Evolutionary conservation across 768 basidiomycete genomes (phyloP), one percentile per base, ranked within the genome.

Genomic region (Leucosporidium yakuticum): DNA sequence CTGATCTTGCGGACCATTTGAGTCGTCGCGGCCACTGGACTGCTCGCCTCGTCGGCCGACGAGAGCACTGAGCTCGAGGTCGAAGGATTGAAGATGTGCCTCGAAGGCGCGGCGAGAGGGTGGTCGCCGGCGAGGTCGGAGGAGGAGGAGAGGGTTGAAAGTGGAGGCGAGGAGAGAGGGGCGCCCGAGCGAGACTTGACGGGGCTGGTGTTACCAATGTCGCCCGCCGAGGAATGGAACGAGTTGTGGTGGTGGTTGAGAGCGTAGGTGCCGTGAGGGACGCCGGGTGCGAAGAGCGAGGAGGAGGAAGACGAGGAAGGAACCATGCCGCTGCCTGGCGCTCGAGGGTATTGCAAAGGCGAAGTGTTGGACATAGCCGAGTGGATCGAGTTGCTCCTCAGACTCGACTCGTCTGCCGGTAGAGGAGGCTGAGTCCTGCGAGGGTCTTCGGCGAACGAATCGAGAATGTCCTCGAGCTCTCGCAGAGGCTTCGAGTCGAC

Each of bases 401-500:
- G 39, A 44, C 39, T 44, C 39, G 6, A 8, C 14, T 44, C 8
- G 39, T 44, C 39, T 44, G 6, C 39, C 39, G 39, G 39, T 15
- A 44, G 39, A 44, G n/a, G 51, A 23, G 51, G 51, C 54, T 29
- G 25, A 12, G 54, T 29, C 50, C 20, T 59, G 60, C 21, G 60
- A n/a, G 56, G 34, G 56, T 19, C 49, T 48, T 23, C 49, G 29
- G 65, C 47, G 60, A 71, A 58, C 20, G 53, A 62, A 4, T 62
- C 53, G 27, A 71, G 49, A 34, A 65, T 61, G 15, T 32, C 39
- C 54, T 71, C 70, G 49, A 71, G 67, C 19, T 71, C 70, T 27
- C 62, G 61, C 17, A 71, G 64, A 0, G 70, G 70, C 17, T 65
- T 60, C 60, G 70, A 71, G 64, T 71, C 70, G 62, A 71, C 50